These are phyloP conservation scores for Cubamyces sp. DNA, from an alignment of 768 basidiomycete species.

Conservation along the genomic window DNA sequence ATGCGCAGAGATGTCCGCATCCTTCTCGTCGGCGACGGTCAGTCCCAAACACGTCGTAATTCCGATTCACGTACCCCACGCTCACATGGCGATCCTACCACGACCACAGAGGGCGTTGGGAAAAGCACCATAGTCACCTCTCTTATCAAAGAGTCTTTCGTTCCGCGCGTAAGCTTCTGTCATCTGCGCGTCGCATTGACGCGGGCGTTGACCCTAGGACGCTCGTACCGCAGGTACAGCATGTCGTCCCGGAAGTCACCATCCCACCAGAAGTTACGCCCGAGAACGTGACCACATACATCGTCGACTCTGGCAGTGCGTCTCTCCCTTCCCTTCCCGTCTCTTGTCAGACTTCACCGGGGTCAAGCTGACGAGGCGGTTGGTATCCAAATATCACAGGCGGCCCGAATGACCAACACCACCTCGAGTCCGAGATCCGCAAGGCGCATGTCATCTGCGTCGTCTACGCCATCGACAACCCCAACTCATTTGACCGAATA, in stretches of 20 bases:
- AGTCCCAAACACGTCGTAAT: conserved; percentile 31
- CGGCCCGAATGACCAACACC: conserved; percentile 80
- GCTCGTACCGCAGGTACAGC: conserved; percentile 70
- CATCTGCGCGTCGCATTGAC: conserved; percentile 3
- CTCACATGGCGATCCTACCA: background rate
- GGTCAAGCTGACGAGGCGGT: too few relatives aligned
- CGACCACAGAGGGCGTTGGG: conserved; percentile 83
- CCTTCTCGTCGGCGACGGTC: conserved; percentile 92
- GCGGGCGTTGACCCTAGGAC: background rate
- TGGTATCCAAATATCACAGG: conserved; percentile 47
- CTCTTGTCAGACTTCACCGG: background rate
- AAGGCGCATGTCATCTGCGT: conserved; percentile 99
- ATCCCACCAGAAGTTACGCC: conserved; percentile 98
- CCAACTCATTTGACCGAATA: conserved; percentile 95
- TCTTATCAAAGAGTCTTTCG: conserved; percentile 94
- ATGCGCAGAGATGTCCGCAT: conserved; percentile 96
- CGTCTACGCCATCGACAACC: conserved; percentile 96
- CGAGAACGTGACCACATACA: conserved; percentile 97
- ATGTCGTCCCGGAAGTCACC: conserved; percentile 94
- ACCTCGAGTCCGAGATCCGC: conserved; percentile 93
- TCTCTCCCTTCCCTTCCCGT: conserved; percentile 21
- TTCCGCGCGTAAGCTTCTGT: conserved; percentile 68
- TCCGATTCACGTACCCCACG: conserved; percentile 16
- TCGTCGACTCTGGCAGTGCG: conserved; percentile 95
- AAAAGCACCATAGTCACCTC: conserved; percentile 98